Conservation (phyloP, 1,139 yeast species). For the Candida glucosophila region DNA sequence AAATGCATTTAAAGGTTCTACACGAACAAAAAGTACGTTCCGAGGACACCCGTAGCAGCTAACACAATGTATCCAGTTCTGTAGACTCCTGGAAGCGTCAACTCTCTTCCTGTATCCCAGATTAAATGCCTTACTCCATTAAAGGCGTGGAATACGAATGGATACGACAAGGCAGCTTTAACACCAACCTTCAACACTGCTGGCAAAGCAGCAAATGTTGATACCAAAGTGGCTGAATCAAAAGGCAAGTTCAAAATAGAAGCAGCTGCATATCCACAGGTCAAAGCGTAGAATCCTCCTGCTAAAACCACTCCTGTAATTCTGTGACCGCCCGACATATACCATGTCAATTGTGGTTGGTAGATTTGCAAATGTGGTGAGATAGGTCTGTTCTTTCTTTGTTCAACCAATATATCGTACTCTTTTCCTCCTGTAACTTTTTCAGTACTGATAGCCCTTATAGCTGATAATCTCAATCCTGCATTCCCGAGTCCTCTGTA, state of each 20-base stretch:
- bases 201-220: constrained; percentile 52
- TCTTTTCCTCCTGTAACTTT: constrained; percentile 57
- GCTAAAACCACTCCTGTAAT: constrained; percentile 82
- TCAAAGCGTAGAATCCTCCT: constrained; percentile 66
- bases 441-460: constrained; percentile 44
- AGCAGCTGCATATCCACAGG: constrained; percentile 67
- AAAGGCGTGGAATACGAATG: constrained; percentile 77
- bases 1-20: too few relatives aligned
- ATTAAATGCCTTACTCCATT: constrained; percentile 89
- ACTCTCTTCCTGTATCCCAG: constrained; percentile 83
- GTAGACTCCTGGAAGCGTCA: constrained; percentile 80
- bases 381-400: constrained; percentile 79
- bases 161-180: constrained; percentile 68
- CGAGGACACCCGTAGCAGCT: constrained; percentile 60
- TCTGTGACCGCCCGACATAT: constrained; percentile 77
- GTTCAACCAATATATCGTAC: constrained; percentile 63
- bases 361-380: constrained; percentile 90
- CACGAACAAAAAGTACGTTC: constrained; percentile 47
- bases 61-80: constrained; percentile 83
- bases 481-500: too few relatives aligned
- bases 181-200: constrained; percentile 48
- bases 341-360: constrained; percentile 82
- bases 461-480: constrained; percentile 3
- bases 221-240: constrained; percentile 55
- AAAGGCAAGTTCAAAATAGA: constrained; percentile 56